Base-by-base conservation (phyloP, 441 rosid genomes). In the Pelargonium citronellum region DNA sequence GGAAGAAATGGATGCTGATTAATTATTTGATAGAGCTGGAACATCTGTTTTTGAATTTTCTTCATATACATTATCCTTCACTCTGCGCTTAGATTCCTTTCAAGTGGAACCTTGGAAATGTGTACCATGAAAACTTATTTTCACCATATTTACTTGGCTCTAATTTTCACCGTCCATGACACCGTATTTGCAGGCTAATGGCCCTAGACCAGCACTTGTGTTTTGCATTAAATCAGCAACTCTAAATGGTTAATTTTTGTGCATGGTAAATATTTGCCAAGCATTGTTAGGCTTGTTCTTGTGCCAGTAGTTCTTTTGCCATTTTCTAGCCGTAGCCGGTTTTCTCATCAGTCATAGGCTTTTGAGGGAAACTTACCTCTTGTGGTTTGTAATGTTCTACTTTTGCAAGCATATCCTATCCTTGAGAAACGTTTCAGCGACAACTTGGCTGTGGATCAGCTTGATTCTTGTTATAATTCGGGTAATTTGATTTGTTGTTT, bases 1-100 rank as follows among this genome's bases (percentile, higher is more conserved):
- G 71, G 78, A 75, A 68, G 78, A 75, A 53, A 75, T 75, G 74
- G 78, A 75, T 47, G 78, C 78, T 44, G 78, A 75, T 71, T 75
- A 37, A 75, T 41, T 13, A 34, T 17, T 58, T 58, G 6, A 58
- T 16, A n/a, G 15, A 47, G 15, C 55, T 10, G 13, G 55, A 47
- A 11, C 55, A 5, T 47, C 49, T 44, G 49, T 44, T 44, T 44
- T 44, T 44, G 12, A 1, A 44, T 12, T 44, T 44, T 9, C 49
- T 44, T 44, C 49, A 1, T 44, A 7, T 44, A 27, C 30, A 27
- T 27, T 27, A 2, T 27, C 30, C 30, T 27, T 27, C 30, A 7
- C 49, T 44, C 49, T 44, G 49, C 10, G 15, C 0, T 47, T 12
- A 4, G 55, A 47, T 47, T 12, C 13, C 13, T n/a, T 13, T 12